Evolutionary conservation across 2,329 filamentous ascomycete species (phyloP).

Genomic region (Sporothrix dimorphospora): DNA sequence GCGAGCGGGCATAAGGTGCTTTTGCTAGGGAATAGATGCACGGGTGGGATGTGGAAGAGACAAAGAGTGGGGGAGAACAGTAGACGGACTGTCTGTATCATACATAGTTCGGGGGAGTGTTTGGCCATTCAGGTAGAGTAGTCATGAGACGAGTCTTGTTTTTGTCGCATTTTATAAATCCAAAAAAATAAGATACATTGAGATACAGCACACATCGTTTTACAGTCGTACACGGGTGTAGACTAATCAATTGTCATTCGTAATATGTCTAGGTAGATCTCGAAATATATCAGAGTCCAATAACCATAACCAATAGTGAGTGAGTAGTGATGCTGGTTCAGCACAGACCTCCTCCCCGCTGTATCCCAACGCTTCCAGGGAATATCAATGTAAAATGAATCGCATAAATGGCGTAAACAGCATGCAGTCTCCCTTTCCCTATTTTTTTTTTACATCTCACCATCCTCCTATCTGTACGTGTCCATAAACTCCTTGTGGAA

Average conservation of each 20-base stretch:
- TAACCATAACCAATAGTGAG: slow-evolving; percentile 10
- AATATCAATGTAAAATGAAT: neutral
- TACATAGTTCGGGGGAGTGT: neutral
- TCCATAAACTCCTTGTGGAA: slow-evolving; percentile 93
- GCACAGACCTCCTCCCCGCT: neutral
- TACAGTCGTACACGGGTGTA: neutral
- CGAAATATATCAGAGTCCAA: neutral
- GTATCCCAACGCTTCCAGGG: slow-evolving; percentile 6
- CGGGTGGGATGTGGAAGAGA: neutral
- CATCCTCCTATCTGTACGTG: slow-evolving; percentile 61
- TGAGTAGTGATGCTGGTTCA: slow-evolving; percentile 11
- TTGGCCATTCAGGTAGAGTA: neutral
- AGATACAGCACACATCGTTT: neutral
- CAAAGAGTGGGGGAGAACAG: neutral
- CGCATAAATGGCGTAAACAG: neutral
- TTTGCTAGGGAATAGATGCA: neutral
- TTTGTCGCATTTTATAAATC: neutral
- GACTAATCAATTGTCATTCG: neutral
- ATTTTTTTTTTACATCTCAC: neutral
- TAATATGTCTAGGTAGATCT: slow-evolving; percentile 2
- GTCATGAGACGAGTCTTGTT: neutral
- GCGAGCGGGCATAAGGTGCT: slow-evolving; percentile 74
- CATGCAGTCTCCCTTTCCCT: neutral
- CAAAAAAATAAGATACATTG: slow-evolving; percentile 2
- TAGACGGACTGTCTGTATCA: neutral